Conservation (phyloP, 2,329 filamentous ascomycete genomes). For the Rutstroemia sp. region DNA sequence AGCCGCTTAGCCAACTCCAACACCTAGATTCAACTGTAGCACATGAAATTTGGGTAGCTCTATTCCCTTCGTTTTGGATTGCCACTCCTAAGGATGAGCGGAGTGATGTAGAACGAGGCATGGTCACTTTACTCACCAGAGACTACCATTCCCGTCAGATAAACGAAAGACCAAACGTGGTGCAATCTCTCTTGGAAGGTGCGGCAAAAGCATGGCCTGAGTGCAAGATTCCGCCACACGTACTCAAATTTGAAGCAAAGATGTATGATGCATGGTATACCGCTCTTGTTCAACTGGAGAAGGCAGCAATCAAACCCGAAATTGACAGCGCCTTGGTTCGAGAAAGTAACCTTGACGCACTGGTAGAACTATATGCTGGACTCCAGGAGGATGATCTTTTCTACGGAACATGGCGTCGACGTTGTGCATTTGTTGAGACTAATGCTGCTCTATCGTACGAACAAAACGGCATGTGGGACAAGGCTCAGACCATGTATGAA, state of each 20-base stretch:
- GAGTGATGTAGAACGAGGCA: constrained; percentile 79
- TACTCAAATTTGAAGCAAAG: constrained; percentile 89
- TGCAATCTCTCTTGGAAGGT: constrained; percentile 85
- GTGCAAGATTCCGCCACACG: constrained; percentile 90
- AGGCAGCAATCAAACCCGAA: constrained; percentile 69
- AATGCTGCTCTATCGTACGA: constrained; percentile 97
- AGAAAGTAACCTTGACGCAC: constrained; percentile 90
- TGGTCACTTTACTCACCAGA: constrained; percentile 86
- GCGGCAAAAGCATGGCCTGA: constrained; percentile 76
- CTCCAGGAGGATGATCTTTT: constrained; percentile 95
- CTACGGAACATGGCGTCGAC: constrained; percentile 91
- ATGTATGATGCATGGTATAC: constrained; percentile 98
- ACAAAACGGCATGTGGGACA: constrained; percentile 99
- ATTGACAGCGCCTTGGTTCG: constrained; percentile 77
- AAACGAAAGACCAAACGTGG: constrained; percentile 90
- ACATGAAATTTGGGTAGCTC: constrained; percentile 80
- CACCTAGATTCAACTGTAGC: constrained; percentile 78
- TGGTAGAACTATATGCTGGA: constrained; percentile 87
- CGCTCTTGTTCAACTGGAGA: constrained; percentile 83
- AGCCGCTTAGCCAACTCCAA: constrained; percentile 85
- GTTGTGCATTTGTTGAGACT: constrained; percentile 94
- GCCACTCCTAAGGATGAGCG: constrained; percentile 81
- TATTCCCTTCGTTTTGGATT: constrained; percentile 94
- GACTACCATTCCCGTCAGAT: constrained; percentile 94
- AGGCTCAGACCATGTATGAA: constrained; percentile 95